Evolutionary conservation across 2,329 filamentous ascomycete species (phyloP).

Genomic region (Xylaria digitata): DNA sequence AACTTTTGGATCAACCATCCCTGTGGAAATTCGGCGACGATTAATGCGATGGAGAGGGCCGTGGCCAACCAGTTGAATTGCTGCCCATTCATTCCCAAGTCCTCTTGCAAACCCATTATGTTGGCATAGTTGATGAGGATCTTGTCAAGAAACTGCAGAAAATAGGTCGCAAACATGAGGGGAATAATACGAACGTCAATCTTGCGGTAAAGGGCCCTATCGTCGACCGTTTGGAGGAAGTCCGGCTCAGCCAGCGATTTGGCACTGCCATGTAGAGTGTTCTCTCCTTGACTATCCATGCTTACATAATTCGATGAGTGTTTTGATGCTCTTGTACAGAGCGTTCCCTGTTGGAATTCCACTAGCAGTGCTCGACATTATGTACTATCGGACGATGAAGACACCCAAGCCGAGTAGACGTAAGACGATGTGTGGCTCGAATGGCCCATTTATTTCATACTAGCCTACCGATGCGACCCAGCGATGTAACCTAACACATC

Average conservation of each 20-base stretch:
- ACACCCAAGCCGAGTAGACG: too few species aligned
- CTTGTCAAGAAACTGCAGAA: slow-evolving; percentile 74
- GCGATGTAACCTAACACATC: too few species aligned
- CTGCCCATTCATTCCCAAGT: slow-evolving; percentile 66
- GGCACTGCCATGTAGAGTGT: neutral
- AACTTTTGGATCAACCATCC: slow-evolving; percentile 69
- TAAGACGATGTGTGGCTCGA: too few species aligned
- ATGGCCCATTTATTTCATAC: too few species aligned
- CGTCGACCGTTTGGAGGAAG: neutral
- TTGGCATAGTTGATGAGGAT: slow-evolving; percentile 73
- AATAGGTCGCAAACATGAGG: slow-evolving; percentile 70
- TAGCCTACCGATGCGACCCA: too few species aligned
- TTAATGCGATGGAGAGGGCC: slow-evolving; percentile 70
- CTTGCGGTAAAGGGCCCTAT: slow-evolving; percentile 52
- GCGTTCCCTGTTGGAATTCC: neutral
- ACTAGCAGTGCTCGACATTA: too few species aligned
- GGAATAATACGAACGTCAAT: slow-evolving; percentile 70
- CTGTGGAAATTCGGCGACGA: slow-evolving; percentile 70
- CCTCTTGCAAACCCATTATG: slow-evolving; percentile 71
- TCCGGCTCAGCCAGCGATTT: neutral
- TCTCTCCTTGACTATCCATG: neutral
- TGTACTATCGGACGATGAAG: neutral
- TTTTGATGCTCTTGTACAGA: neutral
- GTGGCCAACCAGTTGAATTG: slow-evolving; percentile 72
- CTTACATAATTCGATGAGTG: neutral